Conservation (phyloP, 2,329 filamentous ascomycete species). For the Aspergillus sp. region DNA sequence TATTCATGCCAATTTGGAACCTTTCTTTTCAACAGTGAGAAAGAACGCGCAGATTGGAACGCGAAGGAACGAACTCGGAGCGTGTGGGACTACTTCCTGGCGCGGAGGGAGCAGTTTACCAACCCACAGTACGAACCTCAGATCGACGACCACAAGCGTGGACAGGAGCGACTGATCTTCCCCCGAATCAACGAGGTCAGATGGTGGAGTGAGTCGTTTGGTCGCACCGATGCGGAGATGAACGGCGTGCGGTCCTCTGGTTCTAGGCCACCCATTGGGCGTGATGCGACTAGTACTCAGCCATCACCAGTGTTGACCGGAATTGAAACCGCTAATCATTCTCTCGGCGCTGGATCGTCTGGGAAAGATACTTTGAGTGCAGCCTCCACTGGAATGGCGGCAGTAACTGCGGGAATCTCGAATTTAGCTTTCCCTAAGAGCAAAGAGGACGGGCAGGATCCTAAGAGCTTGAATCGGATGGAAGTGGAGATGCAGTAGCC, state of each 20-base stretch:
- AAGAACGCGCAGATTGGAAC: conserved; percentile 72
- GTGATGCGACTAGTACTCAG: conserved; percentile 26
- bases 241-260: conserved; percentile 65
- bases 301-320: conserved; percentile 59
- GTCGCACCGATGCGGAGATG: conserved; percentile 88
- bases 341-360: conserved; percentile 49
- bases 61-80: conserved; percentile 74
- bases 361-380: conserved; percentile 32
- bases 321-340: conserved; percentile 61
- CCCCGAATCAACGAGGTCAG: conserved; percentile 75
- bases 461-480: conserved; percentile 37
- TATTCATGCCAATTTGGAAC: conserved; percentile 97
- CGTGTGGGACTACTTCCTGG: conserved; percentile 95
- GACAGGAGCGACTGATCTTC: conserved; percentile 80
- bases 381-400: conserved; percentile 41
- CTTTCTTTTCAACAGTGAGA: conserved; percentile 93
- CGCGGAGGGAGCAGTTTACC: conserved; percentile 75
- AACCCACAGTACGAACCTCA: conserved; percentile 76
- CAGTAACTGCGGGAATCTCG: conserved; percentile 49
- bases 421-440: conserved; percentile 45
- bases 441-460: conserved; percentile 30
- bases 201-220: conserved; percentile 93
- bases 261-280: conserved; percentile 45
- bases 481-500: conserved; percentile 55
- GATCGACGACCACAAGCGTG: conserved; percentile 76